These are phyloP conservation scores for Fusarium falciforme DNA, from an alignment of 2,329 filamentous ascomycete genomes.

Conservation along the genomic window DNA sequence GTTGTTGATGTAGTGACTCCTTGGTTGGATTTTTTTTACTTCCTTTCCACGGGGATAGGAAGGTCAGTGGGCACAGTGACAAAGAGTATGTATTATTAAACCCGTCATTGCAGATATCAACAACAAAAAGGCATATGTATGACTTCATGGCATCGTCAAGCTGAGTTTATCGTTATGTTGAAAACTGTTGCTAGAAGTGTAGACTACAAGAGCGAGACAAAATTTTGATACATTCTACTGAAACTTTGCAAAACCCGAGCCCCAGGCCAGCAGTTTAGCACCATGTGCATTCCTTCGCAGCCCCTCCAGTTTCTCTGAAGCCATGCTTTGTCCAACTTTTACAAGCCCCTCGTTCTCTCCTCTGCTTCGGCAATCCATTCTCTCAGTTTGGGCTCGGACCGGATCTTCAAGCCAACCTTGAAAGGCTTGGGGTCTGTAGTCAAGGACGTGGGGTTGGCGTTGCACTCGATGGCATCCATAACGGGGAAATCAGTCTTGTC, in stretches of 20 bases:
- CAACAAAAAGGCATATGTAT: no score
- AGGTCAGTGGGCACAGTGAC: not conserved
- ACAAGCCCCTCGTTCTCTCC: slow-evolving; percentile 59
- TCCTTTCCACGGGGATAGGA: not conserved
- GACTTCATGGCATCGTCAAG: not conserved
- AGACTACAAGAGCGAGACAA: not conserved
- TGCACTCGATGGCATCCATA: slow-evolving; percentile 68
- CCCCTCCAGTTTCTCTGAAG: not conserved
- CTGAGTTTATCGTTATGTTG: not conserved
- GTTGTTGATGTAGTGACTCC: not conserved
- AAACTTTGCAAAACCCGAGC: not conserved
- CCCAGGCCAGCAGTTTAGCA: not conserved
- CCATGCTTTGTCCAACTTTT: not conserved
- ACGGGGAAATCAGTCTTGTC: slow-evolving; percentile 61
- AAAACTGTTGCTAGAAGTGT: not conserved
- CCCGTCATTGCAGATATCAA: no score
- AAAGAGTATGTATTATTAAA: not conserved
- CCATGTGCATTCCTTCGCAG: not conserved
- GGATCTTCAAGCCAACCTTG: slow-evolving; percentile 57
- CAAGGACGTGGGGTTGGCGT: slow-evolving; percentile 65
- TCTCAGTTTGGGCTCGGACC: slow-evolving; percentile 58
- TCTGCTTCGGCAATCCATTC: slow-evolving; percentile 66
- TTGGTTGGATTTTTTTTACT: not conserved
- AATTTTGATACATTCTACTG: not conserved
- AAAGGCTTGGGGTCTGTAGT: slow-evolving; percentile 73